Percentiles rank a stretch among this genome's conserved stretches.
phyloP scores from a whole-genome alignment of 129 eudicot genomes.

The Tagetes erecta region DNA sequence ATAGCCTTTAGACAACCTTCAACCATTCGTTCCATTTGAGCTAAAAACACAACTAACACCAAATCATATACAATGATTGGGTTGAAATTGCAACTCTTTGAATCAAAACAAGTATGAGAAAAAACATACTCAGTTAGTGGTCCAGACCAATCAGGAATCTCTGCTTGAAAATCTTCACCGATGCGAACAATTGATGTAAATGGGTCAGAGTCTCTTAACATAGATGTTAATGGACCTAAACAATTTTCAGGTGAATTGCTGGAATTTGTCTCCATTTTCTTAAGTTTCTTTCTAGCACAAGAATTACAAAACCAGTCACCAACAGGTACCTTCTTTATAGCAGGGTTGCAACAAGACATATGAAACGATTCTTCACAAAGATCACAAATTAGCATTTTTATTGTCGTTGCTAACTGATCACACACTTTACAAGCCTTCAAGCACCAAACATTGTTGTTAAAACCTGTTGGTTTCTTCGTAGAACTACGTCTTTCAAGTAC shows the following conservation, averaged over 20 bases:
- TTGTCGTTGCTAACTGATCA: constrained; percentile 37
- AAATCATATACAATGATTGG: neutral
- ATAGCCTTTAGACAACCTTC: neutral
- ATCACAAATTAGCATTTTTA: constrained; percentile 71
- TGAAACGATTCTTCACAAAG: constrained; percentile 81
- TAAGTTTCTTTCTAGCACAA: constrained; percentile 63
- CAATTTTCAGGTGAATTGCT: constrained; percentile 37
- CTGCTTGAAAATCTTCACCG: constrained; percentile 84
- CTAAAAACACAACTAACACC: neutral
- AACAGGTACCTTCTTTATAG: constrained; percentile 46
- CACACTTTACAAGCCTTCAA: constrained; percentile 61
- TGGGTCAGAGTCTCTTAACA: constrained; percentile 51
- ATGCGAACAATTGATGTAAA: constrained; percentile 61
- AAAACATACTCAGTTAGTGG: constrained; percentile 57
- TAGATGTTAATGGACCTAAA: constrained; percentile 50
- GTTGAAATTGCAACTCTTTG: neutral
- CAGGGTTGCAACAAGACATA: constrained; percentile 59
- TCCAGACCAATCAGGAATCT: constrained; percentile 75
- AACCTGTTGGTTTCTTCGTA: constrained; percentile 18
- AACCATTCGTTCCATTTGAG: neutral
- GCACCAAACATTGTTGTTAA: constrained; percentile 32
- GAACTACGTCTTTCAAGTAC: constrained; percentile 35
- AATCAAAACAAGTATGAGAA: constrained; percentile 3
- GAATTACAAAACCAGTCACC: constrained; percentile 69
- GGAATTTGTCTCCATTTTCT: constrained; percentile 37